phyloP scores from a whole-genome alignment of 2,329 filamentous ascomycete species.

The Ascosphaera apis region DNA sequence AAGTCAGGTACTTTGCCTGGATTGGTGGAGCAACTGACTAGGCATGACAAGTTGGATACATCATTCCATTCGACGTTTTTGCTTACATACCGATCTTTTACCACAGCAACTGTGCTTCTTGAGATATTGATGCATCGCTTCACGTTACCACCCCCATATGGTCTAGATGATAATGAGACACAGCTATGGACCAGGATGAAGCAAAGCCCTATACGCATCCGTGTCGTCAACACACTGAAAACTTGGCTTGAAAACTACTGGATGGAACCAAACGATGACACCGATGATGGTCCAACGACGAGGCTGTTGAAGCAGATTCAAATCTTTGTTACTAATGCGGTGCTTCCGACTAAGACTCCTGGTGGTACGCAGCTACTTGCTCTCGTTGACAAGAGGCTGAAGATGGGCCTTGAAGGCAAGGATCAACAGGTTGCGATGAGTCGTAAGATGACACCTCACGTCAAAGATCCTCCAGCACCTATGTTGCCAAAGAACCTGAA shows the following conservation, averaged over 20 bases:
- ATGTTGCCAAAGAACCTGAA: slow-evolving; percentile 99
- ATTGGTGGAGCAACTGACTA: slow-evolving; percentile 80
- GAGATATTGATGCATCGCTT: slow-evolving; percentile 82
- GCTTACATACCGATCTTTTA: slow-evolving; percentile 89
- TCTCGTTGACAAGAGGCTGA: slow-evolving; percentile 68
- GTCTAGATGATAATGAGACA: slow-evolving; percentile 50
- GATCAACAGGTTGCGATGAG: slow-evolving; percentile 72
- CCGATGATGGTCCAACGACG: slow-evolving; percentile 61
- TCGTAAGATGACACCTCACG: slow-evolving; percentile 66
- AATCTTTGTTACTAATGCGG: slow-evolving; percentile 72
- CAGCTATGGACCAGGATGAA: slow-evolving; percentile 82
- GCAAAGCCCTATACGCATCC: slow-evolving; percentile 85
- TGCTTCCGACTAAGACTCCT: slow-evolving; percentile 82
- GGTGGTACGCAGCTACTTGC: slow-evolving; percentile 67
- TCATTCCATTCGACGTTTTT: slow-evolving; percentile 97
- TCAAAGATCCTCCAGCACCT: slow-evolving; percentile 59
- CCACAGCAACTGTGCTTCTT: slow-evolving; percentile 70
- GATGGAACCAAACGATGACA: slow-evolving; percentile 84
- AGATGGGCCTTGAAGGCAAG: too few relatives aligned
- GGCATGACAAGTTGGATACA: slow-evolving; percentile 85
- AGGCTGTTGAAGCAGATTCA: slow-evolving; percentile 73
- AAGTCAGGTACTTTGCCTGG: slow-evolving; percentile 77
- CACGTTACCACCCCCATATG: slow-evolving; percentile 73
- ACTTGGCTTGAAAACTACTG: slow-evolving; percentile 97
- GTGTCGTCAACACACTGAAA: slow-evolving; percentile 93